phyloP scores from a whole-genome alignment of 2,329 filamentous ascomycete genomes.

The Leptosphaerulina australis region DNA sequence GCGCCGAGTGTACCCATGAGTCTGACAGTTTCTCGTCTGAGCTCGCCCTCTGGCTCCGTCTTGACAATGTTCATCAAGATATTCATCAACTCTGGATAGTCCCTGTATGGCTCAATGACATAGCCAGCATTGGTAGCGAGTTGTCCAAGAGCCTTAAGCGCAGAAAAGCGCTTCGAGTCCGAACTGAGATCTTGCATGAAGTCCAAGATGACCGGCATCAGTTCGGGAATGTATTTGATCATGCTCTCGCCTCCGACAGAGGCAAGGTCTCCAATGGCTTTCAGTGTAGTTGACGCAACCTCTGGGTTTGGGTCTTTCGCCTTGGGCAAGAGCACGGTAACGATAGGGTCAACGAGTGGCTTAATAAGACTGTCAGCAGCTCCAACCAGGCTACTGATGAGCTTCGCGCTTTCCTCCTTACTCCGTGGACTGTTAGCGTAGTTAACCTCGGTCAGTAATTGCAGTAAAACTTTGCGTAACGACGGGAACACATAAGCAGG shows the following conservation, averaged over 20 bases:
- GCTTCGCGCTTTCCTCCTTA: conserved; percentile 93
- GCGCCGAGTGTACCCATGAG: conserved; percentile 94
- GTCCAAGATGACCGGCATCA: conserved; percentile 95
- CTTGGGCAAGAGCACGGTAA: conserved; percentile 91
- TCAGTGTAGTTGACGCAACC: conserved; percentile 92
- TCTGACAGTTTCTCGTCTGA: conserved; percentile 94
- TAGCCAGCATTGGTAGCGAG: conserved; percentile 96
- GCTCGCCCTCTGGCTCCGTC: conserved; percentile 81
- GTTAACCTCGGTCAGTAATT: conserved; percentile 93
- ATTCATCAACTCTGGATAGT: conserved; percentile 91
- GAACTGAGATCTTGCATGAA: conserved; percentile 94
- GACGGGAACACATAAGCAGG: conserved; percentile 98
- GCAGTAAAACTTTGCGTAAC: conserved; percentile 90
- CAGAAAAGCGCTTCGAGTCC: conserved; percentile 85
- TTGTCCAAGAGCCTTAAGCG: conserved; percentile 87
- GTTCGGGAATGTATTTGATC: conserved; percentile 83
- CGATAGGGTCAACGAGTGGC: conserved; percentile 96
- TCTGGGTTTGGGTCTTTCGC: conserved; percentile 82
- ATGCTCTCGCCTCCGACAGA: conserved; percentile 94
- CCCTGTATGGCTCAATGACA: conserved; percentile 93
- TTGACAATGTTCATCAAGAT: conserved; percentile 94
- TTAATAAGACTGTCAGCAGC: conserved; percentile 93
- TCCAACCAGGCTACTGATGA: conserved; percentile 89
- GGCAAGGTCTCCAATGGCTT: conserved; percentile 91
- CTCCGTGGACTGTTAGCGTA: conserved; percentile 93